Evolutionary conservation across 768 basidiomycete genomes (phyloP).

Genomic region (Stropharia rugosoannulata): DNA sequence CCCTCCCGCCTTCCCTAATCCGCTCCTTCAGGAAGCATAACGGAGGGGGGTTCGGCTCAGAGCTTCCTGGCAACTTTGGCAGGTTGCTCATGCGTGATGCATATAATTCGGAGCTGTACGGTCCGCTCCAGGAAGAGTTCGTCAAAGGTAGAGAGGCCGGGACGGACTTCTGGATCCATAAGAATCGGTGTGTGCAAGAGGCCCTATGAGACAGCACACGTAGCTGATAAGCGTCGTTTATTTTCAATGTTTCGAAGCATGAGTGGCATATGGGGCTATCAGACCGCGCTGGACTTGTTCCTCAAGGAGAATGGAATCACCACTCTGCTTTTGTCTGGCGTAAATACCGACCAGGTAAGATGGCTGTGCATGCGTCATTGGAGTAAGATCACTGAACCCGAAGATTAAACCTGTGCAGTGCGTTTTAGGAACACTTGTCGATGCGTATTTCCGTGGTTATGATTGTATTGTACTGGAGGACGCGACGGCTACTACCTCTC

Average conservation of each 20-base stretch:
- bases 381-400: conserved; percentile 1
- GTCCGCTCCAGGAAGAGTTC: conserved; percentile 57
- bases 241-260: conserved; percentile 37
- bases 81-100: conserved; percentile 57
- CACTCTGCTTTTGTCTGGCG: conserved; percentile 62
- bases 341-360: conserved; percentile 64
- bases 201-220: neutral
- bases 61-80: conserved; percentile 53
- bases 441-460: conserved; percentile 65
- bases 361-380: neutral
- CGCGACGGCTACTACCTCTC: conserved; percentile 62
- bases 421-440: conserved; percentile 61
- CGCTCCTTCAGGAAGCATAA: conserved; percentile 52
- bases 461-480: conserved; percentile 60
- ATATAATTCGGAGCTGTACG: conserved; percentile 61
- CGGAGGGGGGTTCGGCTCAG: conserved; percentile 51
- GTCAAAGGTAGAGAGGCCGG: conserved; percentile 49
- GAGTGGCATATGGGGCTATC: conserved; percentile 67
- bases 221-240: neutral
- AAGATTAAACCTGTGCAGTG: conserved; percentile 36
- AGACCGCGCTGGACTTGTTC: conserved; percentile 61
- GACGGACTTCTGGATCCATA: conserved; percentile 72
- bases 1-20: conserved; percentile 59
- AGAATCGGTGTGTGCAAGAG: conserved; percentile 48
- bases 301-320: conserved; percentile 62